These are phyloP conservation scores for Raffaelea deltoideospora DNA, from an alignment of 2,329 filamentous ascomycete genomes.

Conservation along the genomic window DNA sequence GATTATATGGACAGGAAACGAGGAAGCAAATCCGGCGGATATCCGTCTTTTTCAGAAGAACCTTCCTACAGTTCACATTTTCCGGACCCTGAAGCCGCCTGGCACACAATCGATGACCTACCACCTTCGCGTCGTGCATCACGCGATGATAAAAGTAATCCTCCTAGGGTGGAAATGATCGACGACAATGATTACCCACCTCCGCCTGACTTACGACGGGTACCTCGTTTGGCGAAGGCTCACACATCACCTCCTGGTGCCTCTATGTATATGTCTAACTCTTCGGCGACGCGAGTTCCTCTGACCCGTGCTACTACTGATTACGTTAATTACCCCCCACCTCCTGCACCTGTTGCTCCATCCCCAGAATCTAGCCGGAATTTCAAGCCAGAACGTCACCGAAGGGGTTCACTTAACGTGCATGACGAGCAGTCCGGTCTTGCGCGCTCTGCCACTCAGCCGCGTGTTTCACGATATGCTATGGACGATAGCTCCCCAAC, in stretches of 20 bases:
- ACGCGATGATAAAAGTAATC: constrained; percentile 9
- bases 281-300: constrained; percentile 6
- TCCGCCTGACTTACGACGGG: too few relatives aligned
- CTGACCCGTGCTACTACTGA: constrained; percentile 10
- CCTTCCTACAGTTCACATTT: constrained; percentile 5
- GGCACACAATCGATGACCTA: constrained; percentile 1
- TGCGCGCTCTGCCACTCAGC: neutral
- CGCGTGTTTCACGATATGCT: neutral
- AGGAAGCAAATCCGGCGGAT: constrained; percentile 6
- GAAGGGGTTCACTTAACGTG: constrained; percentile 7
- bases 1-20: constrained; percentile 10
- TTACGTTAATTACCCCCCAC: constrained; percentile 3
- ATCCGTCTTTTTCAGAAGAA: neutral
- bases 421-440: constrained; percentile 4
- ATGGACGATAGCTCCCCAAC: neutral
- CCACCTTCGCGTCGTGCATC: constrained; percentile 6
- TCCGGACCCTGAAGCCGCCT: constrained; percentile 8
- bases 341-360: constrained; percentile 4
- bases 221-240: constrained; percentile 15
- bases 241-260: constrained; percentile 9
- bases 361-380: constrained; percentile 3
- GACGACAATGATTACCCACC: constrained; percentile 1
- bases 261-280: constrained; percentile 9
- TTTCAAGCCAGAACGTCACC: constrained; percentile 7
- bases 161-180: neutral